Percentiles rank a stretch among this genome's conserved stretches.
phyloP scores from a whole-genome alignment of 1,139 yeast genomes.

The Blastobotrys indianensis region DNA sequence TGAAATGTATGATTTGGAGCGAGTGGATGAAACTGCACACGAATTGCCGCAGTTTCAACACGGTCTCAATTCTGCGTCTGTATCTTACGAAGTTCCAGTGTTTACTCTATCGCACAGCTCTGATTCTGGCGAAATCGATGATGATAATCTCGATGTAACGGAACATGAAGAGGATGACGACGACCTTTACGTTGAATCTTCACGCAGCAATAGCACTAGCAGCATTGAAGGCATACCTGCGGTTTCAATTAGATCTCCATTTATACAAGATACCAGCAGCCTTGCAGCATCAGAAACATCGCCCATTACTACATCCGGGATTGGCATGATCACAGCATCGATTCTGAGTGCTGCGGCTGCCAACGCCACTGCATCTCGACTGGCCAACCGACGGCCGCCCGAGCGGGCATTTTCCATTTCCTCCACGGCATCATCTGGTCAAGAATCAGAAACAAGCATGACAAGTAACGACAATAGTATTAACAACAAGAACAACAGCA shows the following conservation, averaged over 20 bases:
- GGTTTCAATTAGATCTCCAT: background rate
- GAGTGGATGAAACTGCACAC: background rate
- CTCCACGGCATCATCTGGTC: background rate
- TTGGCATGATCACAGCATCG: slow-evolving; percentile 15
- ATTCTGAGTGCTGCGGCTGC: slow-evolving; percentile 15
- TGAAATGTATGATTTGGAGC: slow-evolving; percentile 1
- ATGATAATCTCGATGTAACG: no score
- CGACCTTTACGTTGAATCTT: no score
- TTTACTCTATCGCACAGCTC: no score
- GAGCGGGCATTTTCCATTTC: background rate
- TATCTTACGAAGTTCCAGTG: background rate
- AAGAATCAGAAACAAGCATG: background rate
- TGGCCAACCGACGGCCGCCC: slow-evolving; percentile 4
- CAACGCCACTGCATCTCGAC: slow-evolving; percentile 5
- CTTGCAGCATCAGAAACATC: background rate
- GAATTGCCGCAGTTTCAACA: no score
- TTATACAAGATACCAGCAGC: background rate
- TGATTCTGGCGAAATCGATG: no score
- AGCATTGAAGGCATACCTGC: no score
- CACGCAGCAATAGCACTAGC: no score
- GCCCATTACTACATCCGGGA: background rate
- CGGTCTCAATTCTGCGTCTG: no score
- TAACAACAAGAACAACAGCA: no score
- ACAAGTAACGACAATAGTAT: background rate
- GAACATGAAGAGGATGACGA: no score